phyloP scores from a whole-genome alignment of 345 rosid species.

The Pelargonium nanum region DNA sequence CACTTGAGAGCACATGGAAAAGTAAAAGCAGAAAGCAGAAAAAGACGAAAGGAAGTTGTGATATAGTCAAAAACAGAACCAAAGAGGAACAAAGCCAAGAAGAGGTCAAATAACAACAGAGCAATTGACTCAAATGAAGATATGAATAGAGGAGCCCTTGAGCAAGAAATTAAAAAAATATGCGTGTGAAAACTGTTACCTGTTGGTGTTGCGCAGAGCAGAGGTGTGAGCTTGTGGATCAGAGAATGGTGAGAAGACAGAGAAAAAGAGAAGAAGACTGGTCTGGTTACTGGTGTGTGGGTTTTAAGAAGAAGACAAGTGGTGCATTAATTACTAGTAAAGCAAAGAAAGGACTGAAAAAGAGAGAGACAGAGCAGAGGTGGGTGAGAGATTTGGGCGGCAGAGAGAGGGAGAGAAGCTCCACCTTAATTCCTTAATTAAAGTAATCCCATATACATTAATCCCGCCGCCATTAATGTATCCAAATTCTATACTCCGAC shows the following conservation, averaged over 20 bases:
- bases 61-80: slow-evolving; percentile 31
- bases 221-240: neutral
- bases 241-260: neutral
- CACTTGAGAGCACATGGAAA: slow-evolving; percentile 24
- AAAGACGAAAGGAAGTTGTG: slow-evolving; percentile 34
- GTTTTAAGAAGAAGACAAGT: neutral
- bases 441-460: too few relatives aligned
- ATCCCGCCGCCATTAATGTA: too few relatives aligned
- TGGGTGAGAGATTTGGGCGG: neutral
- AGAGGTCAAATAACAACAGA: slow-evolving; percentile 6
- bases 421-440: slow-evolving; percentile 16
- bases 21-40: slow-evolving; percentile 26
- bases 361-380: slow-evolving; percentile 1
- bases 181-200: neutral
- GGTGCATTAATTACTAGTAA: slow-evolving; percentile 1
- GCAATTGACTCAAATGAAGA: neutral
- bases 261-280: neutral
- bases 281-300: too few relatives aligned
- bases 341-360: neutral
- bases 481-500: too few relatives aligned
- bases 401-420: slow-evolving; percentile 18
- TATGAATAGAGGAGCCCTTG: neutral
- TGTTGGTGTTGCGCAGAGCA: neutral
- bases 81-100: slow-evolving; percentile 12
- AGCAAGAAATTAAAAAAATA: neutral